A percentile compares a stretch with the other conserved stretches of the same genome.
Conservation (phyloP, 805 yeast genomes). For the Blastobotrys peoriensis region DNA sequence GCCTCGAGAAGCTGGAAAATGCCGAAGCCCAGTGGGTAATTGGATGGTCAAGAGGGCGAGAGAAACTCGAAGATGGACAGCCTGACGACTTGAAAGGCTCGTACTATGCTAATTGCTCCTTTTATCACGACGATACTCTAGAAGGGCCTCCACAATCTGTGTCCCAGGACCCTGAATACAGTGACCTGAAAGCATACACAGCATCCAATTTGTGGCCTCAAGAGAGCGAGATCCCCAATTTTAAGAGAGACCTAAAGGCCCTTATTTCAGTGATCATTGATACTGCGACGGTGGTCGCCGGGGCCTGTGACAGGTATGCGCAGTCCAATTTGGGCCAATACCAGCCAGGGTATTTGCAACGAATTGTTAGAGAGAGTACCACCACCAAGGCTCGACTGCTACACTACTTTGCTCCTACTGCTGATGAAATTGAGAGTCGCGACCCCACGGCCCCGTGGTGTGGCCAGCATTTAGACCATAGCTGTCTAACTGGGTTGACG, state of each 20-base stretch:
- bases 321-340: constrained; percentile 27
- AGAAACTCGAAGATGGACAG: constrained; percentile 39
- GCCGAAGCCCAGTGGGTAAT: constrained; percentile 48
- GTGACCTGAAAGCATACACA: constrained; percentile 39
- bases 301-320: constrained; percentile 46
- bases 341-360: constrained; percentile 35
- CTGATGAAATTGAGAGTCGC: constrained; percentile 3
- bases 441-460: constrained; percentile 44
- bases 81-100: constrained; percentile 53
- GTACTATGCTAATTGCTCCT: constrained; percentile 51
- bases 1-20: constrained; percentile 37
- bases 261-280: constrained; percentile 41
- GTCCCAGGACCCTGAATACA: constrained; percentile 23
- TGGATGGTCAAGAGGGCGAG: constrained; percentile 60
- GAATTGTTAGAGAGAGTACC: constrained; percentile 44
- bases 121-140: constrained; percentile 37
- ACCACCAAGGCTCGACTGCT: constrained; percentile 53
- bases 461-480: constrained; percentile 57
- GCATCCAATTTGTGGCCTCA: constrained; percentile 50
- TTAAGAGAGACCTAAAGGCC: constrained; percentile 25
- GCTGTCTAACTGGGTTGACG: constrained; percentile 54
- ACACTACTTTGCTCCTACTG: constrained; percentile 43
- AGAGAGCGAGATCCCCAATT: constrained; percentile 21
- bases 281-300: constrained; percentile 46
- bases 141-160: constrained; percentile 40